Evolutionary conservation across 1,284 basidiomycete species (phyloP).

Genomic region (Tylopilus sp.): DNA sequence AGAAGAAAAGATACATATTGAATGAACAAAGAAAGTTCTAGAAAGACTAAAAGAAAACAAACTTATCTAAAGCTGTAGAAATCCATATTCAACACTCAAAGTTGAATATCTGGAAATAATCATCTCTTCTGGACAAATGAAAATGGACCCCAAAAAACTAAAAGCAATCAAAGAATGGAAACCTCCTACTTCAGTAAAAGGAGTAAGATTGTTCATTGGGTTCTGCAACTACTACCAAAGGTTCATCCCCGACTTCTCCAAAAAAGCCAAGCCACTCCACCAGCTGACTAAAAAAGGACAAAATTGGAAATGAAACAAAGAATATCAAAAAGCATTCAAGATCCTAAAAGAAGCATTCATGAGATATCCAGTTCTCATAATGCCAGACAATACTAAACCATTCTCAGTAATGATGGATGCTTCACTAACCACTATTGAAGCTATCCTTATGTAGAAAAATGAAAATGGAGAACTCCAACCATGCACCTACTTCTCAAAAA

Average conservation of each 20-base stretch:
- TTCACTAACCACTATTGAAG: neutral
- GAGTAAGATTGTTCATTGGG: neutral
- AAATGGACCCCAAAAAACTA: neutral
- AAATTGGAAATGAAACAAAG: neutral
- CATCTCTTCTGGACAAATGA: neutral
- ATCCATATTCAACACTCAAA: neutral
- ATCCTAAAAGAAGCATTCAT: neutral
- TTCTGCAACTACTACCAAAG: neutral
- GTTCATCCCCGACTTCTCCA: neutral
- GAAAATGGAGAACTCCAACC: neutral
- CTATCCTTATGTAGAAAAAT: neutral
- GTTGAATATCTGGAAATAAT: neutral
- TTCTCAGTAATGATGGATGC: neutral
- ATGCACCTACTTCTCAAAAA: neutral
- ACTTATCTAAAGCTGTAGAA: neutral
- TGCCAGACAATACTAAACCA: neutral
- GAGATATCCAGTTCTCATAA: neutral
- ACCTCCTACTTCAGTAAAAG: neutral
- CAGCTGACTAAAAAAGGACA: neutral
- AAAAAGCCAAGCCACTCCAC: neutral
- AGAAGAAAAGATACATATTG: too few species aligned
- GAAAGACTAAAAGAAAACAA: neutral
- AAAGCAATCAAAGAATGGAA: neutral
- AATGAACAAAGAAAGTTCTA: neutral
- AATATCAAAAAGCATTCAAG: neutral